These are phyloP conservation scores for Phytophthora kernoviae DNA, from an alignment of 352 stramenopile species.

Conservation along the genomic window DNA sequence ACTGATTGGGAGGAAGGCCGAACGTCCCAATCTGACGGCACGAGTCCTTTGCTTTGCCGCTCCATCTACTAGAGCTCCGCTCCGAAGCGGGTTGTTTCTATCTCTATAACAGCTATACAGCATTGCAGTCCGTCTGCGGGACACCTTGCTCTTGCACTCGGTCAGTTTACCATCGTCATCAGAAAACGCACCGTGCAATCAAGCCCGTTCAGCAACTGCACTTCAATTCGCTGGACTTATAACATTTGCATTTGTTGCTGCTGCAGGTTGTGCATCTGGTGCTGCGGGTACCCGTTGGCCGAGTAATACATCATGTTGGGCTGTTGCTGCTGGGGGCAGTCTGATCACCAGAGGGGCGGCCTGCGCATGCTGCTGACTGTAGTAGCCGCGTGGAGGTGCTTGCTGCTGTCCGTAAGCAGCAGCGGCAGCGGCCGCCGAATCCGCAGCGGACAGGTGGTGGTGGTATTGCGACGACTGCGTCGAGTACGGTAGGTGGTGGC, in stretches of 20 bases:
- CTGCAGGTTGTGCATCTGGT: slow-evolving; percentile 80
- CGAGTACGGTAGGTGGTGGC: slow-evolving; percentile 58
- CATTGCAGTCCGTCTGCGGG: slow-evolving; percentile 12
- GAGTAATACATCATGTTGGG: slow-evolving; percentile 80
- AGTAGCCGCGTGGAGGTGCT: slow-evolving; percentile 40
- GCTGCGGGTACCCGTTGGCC: slow-evolving; percentile 54
- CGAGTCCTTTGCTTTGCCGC: slow-evolving; percentile 17
- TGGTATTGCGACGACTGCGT: slow-evolving; percentile 65
- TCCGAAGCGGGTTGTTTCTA: slow-evolving; percentile 35
- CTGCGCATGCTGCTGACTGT: slow-evolving; percentile 50
- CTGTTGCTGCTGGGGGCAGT: slow-evolving; percentile 27
- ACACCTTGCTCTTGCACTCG: slow-evolving; percentile 26
- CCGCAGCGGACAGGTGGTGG: slow-evolving; percentile 65
- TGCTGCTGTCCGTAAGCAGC: slow-evolving; percentile 59
- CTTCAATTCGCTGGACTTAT: slow-evolving; percentile 38
- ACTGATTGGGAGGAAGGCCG: slow-evolving; percentile 27
- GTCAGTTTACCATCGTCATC: slow-evolving; percentile 25
- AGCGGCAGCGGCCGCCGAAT: slow-evolving; percentile 57
- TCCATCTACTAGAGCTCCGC: slow-evolving; percentile 26
- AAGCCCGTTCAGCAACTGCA: slow-evolving; percentile 22
- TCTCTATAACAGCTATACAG: slow-evolving; percentile 38
- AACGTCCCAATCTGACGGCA: slow-evolving; percentile 31
- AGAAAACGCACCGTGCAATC: slow-evolving; percentile 25
- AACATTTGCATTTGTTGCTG: slow-evolving; percentile 74
- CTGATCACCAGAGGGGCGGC: slow-evolving; percentile 29